Evolutionary conservation across 78 protist genomes (phyloP).

Genomic region (Fonticula alba): DNA sequence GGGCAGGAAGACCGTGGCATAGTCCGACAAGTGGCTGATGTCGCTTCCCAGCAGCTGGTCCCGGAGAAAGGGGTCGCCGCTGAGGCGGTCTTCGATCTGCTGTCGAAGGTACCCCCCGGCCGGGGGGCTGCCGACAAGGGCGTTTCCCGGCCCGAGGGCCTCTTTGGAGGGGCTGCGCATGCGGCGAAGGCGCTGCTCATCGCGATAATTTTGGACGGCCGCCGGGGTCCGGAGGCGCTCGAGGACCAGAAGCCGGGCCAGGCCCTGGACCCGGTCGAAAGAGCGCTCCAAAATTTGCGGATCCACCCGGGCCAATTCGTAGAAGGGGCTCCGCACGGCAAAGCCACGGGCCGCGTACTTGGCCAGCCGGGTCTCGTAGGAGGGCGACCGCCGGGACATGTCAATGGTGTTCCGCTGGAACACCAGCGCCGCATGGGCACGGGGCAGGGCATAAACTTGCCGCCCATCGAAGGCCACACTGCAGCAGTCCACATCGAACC

Average conservation of each 20-base stretch:
- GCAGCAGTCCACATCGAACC: no score
- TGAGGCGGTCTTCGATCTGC: no score
- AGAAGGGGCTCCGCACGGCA: conserved; percentile 1
- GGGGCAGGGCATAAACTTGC: conserved; percentile 6
- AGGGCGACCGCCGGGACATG: neutral
- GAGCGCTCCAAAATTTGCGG: neutral
- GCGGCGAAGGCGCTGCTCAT: neutral
- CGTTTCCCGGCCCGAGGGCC: no score
- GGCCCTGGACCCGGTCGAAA: neutral
- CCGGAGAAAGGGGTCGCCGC: no score
- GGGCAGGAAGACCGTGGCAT: conserved; percentile 4
- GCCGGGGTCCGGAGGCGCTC: neutral
- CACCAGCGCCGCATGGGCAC: neutral
- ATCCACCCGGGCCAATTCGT: neutral
- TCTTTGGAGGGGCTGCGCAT: no score
- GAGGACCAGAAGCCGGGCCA: conserved; percentile 3
- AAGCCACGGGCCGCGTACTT: conserved; percentile 24
- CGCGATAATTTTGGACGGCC: neutral
- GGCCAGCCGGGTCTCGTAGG: conserved; percentile 12
- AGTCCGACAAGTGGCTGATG: no score
- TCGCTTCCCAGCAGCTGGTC: no score
- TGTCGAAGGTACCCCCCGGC: no score
- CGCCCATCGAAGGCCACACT: conserved; percentile 12
- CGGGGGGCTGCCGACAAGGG: no score
- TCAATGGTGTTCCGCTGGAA: conserved; percentile 4